phyloP scores from a whole-genome alignment of 169 alveolate species.

The Plasmodium gaboni region DNA sequence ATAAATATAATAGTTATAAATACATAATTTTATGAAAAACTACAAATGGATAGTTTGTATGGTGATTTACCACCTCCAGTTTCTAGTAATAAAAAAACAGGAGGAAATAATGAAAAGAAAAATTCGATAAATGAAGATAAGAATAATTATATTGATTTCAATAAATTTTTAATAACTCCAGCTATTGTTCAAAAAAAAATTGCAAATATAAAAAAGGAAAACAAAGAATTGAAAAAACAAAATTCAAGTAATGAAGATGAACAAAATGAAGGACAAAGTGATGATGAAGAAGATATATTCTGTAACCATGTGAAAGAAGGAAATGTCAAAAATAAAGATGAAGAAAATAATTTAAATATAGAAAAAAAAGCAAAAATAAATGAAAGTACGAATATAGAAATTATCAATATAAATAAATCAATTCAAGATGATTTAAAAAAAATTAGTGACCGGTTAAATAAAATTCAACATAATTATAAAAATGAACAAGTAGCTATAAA shows the following conservation, averaged over 20 bases:
- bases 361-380: not conserved
- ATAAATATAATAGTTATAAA: not conserved
- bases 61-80: slow-evolving; percentile 86
- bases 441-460: slow-evolving; percentile 59
- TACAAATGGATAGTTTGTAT: slow-evolving; percentile 82
- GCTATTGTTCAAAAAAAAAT: slow-evolving; percentile 68
- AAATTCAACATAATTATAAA: slow-evolving; percentile 41
- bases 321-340: not conserved
- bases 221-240: slow-evolving; percentile 15
- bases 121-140: slow-evolving; percentile 5
- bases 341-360: not conserved
- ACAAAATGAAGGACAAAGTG: slow-evolving; percentile 2
- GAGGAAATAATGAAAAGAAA: slow-evolving; percentile 38
- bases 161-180: slow-evolving; percentile 72
- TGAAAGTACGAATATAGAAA: slow-evolving; percentile 29
- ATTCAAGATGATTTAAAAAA: slow-evolving; percentile 74
- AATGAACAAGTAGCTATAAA: not conserved
- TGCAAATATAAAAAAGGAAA: slow-evolving; percentile 58
- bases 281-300: not conserved
- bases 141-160: slow-evolving; percentile 36
- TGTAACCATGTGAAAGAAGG: slow-evolving; percentile 12
- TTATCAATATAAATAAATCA: slow-evolving; percentile 53
- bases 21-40: not conserved
- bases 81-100: slow-evolving; percentile 12
- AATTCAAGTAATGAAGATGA: slow-evolving; percentile 2